Base-by-base conservation (phyloP, 208 protist genomes). In the Polymyxa betae region DNA sequence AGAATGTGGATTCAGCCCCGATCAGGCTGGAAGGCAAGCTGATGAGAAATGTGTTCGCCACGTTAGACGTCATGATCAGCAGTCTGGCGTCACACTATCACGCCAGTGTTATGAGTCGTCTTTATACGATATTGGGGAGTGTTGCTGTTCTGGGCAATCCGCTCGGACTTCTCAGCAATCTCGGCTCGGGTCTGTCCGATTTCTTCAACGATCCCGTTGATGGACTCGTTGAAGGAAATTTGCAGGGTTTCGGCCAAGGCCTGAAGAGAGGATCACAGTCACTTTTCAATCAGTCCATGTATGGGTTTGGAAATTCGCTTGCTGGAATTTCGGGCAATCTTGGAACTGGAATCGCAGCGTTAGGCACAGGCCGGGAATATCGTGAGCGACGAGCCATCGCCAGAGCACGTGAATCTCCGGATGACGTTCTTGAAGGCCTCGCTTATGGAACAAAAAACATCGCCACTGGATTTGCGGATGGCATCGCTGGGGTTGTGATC, bases 141-240 rank as follows among this genome's bases (percentile, higher is more conserved):
- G 72, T 82, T 20, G 5, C 87, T 43, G 87, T 89, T 49, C 87
- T 89, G 1, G 87, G 87, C 1, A 89, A 89, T 72, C 87, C 87
- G 12, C 16, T 89, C 1, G 87, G 87, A 16, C 87, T 89, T 1
- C 24, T 89, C 12, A 32, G 72, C 29, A 89, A 89, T 38, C 43
- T 89, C 87, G 87, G 87, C 29, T 60, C 32, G 40, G 87, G 87
- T 1, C 29, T 89, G 24, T 68, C 87, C 43, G 87, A 89, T 43
- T 89, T 89, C 87, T 89, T 89, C 87, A 68, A 49, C 87, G 49
- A 89, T 29, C 87, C 87, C 38, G 32, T 89, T 12, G 45, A 68
- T 40, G 87, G 45, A 16, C 43, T 89, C 20, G 49, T 68, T 38
- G 87, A 89, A 49, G 49, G 49, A 10, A 89, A 89, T 46, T 16